Percentiles rank a stretch among this genome's conserved stretches.
phyloP scores from a whole-genome alignment of 2,329 filamentous ascomycete genomes.

The Cercospora zeae-maydis region DNA sequence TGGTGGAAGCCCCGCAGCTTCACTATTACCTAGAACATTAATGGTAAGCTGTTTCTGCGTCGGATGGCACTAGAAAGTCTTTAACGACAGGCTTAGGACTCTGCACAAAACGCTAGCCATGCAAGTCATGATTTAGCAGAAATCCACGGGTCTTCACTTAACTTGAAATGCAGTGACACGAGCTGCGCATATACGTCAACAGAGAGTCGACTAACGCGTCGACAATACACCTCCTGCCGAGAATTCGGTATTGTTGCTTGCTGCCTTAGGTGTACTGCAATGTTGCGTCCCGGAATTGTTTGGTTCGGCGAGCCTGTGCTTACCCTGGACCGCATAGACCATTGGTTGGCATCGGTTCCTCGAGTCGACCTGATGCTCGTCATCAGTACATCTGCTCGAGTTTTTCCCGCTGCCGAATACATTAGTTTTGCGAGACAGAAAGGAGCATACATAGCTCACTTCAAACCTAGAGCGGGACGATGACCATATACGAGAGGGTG shows the following conservation, averaged over 20 bases:
- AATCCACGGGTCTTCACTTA: background rate
- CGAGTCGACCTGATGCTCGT: constrained; percentile 3
- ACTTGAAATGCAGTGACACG: background rate
- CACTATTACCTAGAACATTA: constrained; percentile 9
- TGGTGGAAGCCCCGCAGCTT: background rate
- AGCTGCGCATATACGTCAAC: background rate
- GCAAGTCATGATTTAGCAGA: background rate
- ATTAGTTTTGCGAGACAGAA: background rate
- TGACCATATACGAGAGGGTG: background rate
- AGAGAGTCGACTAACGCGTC: background rate
- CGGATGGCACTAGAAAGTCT: background rate
- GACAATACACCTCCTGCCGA: background rate
- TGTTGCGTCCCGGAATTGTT: background rate
- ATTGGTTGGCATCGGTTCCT: background rate
- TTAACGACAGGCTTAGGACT: background rate
- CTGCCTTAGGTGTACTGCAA: background rate
- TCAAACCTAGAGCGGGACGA: background rate
- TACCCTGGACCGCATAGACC: background rate
- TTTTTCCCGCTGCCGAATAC: background rate
- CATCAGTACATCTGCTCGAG: background rate
- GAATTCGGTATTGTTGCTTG: background rate
- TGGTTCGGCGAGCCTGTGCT: constrained; percentile 4
- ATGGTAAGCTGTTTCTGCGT: background rate
- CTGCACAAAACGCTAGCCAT: background rate
- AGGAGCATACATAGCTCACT: background rate